Evolutionary conservation across 129 eudicot genomes (phyloP).

Genomic region (Lactuca saligna): DNA sequence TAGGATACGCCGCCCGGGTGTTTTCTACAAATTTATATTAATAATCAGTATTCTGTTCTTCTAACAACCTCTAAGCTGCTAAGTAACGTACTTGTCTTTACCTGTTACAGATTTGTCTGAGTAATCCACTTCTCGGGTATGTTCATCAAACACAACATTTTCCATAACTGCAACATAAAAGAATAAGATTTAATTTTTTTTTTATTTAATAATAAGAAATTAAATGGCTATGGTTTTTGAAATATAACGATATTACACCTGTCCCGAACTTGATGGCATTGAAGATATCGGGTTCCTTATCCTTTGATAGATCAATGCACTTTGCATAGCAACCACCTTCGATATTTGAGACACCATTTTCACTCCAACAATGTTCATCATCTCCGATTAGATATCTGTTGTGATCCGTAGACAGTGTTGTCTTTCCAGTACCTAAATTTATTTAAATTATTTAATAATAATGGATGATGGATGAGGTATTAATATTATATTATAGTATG

Average conservation of each 20-base stretch:
- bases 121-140: slow-evolving; percentile 77
- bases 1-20: slow-evolving; percentile 97
- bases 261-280: slow-evolving; percentile 97
- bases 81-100: slow-evolving; percentile 30
- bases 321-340: slow-evolving; percentile 99
- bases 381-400: slow-evolving; percentile 90
- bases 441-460: too few species aligned
- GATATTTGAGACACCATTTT: slow-evolving; percentile 84
- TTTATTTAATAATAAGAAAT: neutral
- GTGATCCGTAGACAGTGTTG: slow-evolving; percentile 95
- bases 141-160: slow-evolving; percentile 91
- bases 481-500: too few species aligned
- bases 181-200: neutral
- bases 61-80: slow-evolving; percentile 76
- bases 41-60: neutral
- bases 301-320: slow-evolving; percentile 86
- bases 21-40: slow-evolving; percentile 50
- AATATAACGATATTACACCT: slow-evolving; percentile 38
- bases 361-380: slow-evolving; percentile 97
- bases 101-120: slow-evolving; percentile 86
- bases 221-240: neutral
- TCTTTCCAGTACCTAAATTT: slow-evolving; percentile 83
- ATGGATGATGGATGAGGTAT: slow-evolving; percentile 21
- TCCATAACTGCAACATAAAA: slow-evolving; percentile 61
- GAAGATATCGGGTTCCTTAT: slow-evolving; percentile 97